These are phyloP conservation scores for Leonotis leonurus DNA, from an alignment of 257 asterid species.

Conservation along the genomic window DNA sequence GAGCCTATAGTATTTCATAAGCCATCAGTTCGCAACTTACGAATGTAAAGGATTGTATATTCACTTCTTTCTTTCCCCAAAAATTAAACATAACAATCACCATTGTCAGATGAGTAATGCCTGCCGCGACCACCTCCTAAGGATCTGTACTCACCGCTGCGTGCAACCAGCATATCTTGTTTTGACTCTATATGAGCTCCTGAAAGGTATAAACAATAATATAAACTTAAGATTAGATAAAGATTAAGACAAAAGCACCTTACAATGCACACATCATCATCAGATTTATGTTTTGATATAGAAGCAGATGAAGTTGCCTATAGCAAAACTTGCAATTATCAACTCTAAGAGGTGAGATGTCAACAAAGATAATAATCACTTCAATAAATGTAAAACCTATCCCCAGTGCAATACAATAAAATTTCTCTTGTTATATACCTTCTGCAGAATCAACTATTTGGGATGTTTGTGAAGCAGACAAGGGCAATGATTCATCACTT, in stretches of 20 bases:
- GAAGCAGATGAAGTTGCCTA: background rate
- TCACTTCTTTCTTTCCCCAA: slow-evolving; percentile 5
- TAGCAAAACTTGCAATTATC: background rate
- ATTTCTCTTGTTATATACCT: slow-evolving; percentile 34
- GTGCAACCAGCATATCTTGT: slow-evolving; percentile 32
- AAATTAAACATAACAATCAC: slow-evolving; percentile 36
- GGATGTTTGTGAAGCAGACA: slow-evolving; percentile 51
- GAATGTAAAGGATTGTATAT: background rate
- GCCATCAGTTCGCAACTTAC: slow-evolving; percentile 8
- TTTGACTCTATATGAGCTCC: slow-evolving; percentile 49
- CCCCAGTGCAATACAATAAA: slow-evolving; percentile 12
- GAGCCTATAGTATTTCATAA: slow-evolving; percentile 44
- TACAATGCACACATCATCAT: no score
- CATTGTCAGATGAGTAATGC: slow-evolving; percentile 55
- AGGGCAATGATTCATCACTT: slow-evolving; percentile 60
- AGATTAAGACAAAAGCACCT: no score
- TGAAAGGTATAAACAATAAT: slow-evolving; percentile 15
- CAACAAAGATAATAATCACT: slow-evolving; percentile 10
- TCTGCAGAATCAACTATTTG: slow-evolving; percentile 49
- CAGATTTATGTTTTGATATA: no score
- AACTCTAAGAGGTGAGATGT: background rate
- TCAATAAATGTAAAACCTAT: no score
- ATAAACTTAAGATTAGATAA: no score
- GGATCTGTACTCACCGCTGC: slow-evolving; percentile 46
- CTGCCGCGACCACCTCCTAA: slow-evolving; percentile 50